Conservation (phyloP, 1,284 basidiomycete genomes). For the Moesziomyces sp. region DNA sequence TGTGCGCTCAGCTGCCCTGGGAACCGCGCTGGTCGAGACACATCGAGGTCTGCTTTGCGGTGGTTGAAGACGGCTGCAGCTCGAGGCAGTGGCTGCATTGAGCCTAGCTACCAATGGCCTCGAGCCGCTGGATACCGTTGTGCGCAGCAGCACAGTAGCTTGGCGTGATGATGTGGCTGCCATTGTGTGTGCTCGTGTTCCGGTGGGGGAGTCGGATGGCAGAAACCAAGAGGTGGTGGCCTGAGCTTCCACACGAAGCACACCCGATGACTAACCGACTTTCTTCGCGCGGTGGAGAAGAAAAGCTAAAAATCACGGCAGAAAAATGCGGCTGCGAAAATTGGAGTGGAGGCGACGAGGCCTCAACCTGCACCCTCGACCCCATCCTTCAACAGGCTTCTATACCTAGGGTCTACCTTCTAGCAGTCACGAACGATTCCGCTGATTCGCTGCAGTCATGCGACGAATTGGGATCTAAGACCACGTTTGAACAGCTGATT, state of each 20-base stretch:
- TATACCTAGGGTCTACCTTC: too few relatives aligned
- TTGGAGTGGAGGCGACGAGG: constrained; percentile 5
- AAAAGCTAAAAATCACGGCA: not conserved
- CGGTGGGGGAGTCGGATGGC: not conserved
- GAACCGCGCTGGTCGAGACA: not conserved
- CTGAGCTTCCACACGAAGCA: constrained; percentile 1
- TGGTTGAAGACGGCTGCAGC: not conserved
- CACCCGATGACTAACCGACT: constrained; percentile 16
- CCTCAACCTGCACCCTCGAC: not conserved
- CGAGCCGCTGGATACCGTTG: not conserved
- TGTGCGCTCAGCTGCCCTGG: constrained; percentile 2
- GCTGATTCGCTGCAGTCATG: too few relatives aligned
- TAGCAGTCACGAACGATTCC: too few relatives aligned
- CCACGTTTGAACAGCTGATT: not conserved
- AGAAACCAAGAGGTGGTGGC: constrained; percentile 10
- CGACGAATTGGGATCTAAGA: too few relatives aligned
- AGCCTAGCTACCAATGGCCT: not conserved
- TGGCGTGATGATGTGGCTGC: constrained; percentile 10
- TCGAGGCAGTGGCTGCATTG: not conserved
- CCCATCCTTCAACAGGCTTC: too few relatives aligned
- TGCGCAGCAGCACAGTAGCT: not conserved
- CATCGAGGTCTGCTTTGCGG: not conserved
- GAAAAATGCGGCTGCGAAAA: constrained; percentile 7
- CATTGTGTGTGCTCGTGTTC: not conserved
- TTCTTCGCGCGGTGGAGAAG: not conserved